Base-by-base conservation (phyloP, 2,329 filamentous ascomycete species). In the Neophaeococcomyces mojaviensis region DNA sequence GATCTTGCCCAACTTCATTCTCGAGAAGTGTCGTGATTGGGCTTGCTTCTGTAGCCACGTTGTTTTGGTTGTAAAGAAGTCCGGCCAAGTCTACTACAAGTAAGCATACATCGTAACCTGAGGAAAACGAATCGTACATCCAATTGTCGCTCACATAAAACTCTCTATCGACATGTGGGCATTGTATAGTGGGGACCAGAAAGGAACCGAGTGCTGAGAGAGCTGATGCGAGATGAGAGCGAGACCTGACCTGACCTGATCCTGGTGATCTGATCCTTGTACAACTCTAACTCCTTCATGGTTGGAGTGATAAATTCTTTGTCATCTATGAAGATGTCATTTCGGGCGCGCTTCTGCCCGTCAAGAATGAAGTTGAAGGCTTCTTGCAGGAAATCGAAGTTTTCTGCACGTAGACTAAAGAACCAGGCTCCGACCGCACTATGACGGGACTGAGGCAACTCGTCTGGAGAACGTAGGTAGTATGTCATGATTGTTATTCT, bases 121-220 rank as follows among this genome's bases (percentile, higher is more conserved):
- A 74, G 28, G 70, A 73, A 73, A 0, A 69, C 70, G 61, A n/a
- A 69, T 70, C 22, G 72, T 68, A 52, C 72, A 72, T 1, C 70
- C 70, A 2, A 72, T 58, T 2, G 72, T 43, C 1, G 64, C 61
- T 0, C 69, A 58, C 65, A 71, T 71, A 38, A 58, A 64, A 54
- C 70, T 39, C 46, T 72, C 58, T 10, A 61, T 65, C 28, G 39
- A 65, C 71, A 74, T 73, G 46, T 74, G 71, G 3, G 60, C 70
- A 38, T 69, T 61, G 54, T 74, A 74, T 0, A 68, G 62, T 1
- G 70, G 56, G 5, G 49, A 53, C 56, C 45, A 40, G 64, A 69
- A 66, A 68, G 73, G 51, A 69, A 72, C 0, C 70, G 70, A 4
- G 72, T 66, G 1, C 66, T 70, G 39, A 66, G 62, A 34, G 63